Base-by-base conservation (phyloP, 2,329 filamentous ascomycete species). In the Alternaria dauci region DNA sequence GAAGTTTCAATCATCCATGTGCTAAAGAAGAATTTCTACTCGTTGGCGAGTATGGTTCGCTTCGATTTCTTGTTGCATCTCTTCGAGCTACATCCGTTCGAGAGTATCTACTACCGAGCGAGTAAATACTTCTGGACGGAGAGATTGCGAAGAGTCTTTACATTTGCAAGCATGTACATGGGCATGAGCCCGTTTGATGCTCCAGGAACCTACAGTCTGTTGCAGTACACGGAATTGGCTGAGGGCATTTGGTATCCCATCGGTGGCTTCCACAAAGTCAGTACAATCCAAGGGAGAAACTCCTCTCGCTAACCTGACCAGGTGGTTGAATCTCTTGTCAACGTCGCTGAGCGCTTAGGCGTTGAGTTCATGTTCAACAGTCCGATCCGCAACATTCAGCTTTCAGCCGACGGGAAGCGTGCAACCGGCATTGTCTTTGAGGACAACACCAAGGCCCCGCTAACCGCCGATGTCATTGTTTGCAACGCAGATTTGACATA, bases 81-180 rank as follows among this genome's bases (percentile, higher is more conserved):
- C 18, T 72, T 91, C 18, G 80, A 80, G 11, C 75, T 93, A 57
- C 90, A 92, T 79, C 89, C 89, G 0, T 88, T 92, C 63, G 88
- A 92, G 74, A 89, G 85, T 68, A 90, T 92, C 16, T 93, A 89
- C 81, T 81, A 81, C 7, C 80, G 91, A 28, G 87, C 89, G 3
- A 81, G 85, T 26, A 84, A 83, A 62, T 92, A 92, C 70, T 93
- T 93, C 75, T 85, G 82, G 81, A 89, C 88, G 0, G 90, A 92
- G 71, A 81, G 89, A 58, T 72, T 93, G 69, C 81, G 90, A 61
- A 80, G 89, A 26, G 89, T 90, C 0, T 93, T 93, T 66, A 92
- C 90, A 0, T 93, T 93, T 76, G 89, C 87, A 23, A 92, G 88
- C 68, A 93, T 93, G 90, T 93, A 93, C 71, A 90, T 93, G 88